These are phyloP conservation scores for Gamarada debralockiae DNA, from an alignment of 495 filamentous ascomycete species.

Conservation along the genomic window DNA sequence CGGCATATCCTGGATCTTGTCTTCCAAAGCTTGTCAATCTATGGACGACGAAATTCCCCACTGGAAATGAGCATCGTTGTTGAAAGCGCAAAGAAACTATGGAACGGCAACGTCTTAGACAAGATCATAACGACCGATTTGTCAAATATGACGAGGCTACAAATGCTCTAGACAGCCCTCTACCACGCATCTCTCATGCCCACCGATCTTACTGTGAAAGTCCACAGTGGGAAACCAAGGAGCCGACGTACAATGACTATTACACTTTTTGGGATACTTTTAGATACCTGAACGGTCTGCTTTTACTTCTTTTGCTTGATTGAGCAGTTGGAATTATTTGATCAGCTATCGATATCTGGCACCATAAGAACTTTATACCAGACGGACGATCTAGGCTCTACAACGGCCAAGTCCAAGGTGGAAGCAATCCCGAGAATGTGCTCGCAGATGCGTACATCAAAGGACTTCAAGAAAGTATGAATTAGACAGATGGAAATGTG, in stretches of 20 bases:
- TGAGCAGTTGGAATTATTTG: slow-evolving; percentile 63
- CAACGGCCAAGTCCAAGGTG: slow-evolving; percentile 60
- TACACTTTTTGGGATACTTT: slow-evolving; percentile 67
- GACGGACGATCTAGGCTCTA: slow-evolving; percentile 45
- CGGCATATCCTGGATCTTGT: slow-evolving; percentile 3
- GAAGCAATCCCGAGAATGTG: slow-evolving; percentile 71
- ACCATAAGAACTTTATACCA: slow-evolving; percentile 62
- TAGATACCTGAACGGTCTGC: slow-evolving; percentile 61
- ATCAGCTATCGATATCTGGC: slow-evolving; percentile 66
- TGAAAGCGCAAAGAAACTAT: neutral
- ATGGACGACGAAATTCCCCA: neutral
- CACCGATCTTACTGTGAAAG: slow-evolving; percentile 79
- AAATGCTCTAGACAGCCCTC: slow-evolving; percentile 9
- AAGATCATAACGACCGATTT: neutral
- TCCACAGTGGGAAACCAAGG: slow-evolving; percentile 63
- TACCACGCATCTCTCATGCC: slow-evolving; percentile 69
- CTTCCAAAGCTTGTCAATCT: slow-evolving; percentile 3
- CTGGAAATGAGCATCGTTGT: neutral
- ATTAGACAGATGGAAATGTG: slow-evolving; percentile 68
- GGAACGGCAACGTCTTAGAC: slow-evolving; percentile 8
- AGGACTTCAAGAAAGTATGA: slow-evolving; percentile 51
- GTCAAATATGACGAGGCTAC: neutral
- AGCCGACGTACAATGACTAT: slow-evolving; percentile 74
- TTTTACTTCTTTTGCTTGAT: slow-evolving; percentile 60
- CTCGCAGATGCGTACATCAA: slow-evolving; percentile 69